Evolutionary conservation across 805 yeast species (phyloP).

Genomic region (Scheffersomyces stipitis): DNA sequence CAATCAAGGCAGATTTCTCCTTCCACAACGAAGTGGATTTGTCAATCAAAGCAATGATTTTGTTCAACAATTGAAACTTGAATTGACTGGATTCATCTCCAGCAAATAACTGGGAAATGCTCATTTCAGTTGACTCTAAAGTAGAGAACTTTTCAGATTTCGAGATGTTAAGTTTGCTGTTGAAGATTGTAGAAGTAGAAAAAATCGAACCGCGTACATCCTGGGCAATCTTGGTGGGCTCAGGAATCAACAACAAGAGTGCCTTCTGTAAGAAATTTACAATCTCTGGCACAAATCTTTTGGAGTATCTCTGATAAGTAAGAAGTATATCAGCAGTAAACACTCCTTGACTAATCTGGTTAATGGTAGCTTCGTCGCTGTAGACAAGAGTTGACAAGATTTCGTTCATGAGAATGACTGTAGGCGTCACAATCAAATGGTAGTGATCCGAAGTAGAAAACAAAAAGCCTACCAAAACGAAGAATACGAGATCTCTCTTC

Average conservation of each 20-base stretch:
- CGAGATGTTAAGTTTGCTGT: constrained; percentile 15
- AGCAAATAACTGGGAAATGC: constrained; percentile 10
- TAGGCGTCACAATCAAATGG: constrained; percentile 87
- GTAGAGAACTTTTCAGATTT: constrained; percentile 13
- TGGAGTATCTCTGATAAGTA: constrained; percentile 75
- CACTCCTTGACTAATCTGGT: constrained; percentile 56
- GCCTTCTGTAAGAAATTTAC: constrained; percentile 56
- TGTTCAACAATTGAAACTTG: constrained; percentile 32
- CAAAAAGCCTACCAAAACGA: constrained; percentile 67
- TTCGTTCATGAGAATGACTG: constrained; percentile 71
- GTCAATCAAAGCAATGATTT: constrained; percentile 32
- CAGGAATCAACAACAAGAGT: constrained; percentile 45
- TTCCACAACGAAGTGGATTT: constrained; percentile 49
- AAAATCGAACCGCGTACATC: constrained; percentile 9
- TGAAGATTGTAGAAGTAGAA: constrained; percentile 8
- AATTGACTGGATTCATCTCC: constrained; percentile 12
- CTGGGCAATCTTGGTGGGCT: constrained; percentile 21
- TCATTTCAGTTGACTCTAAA: constrained; percentile 2
- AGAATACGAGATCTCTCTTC: constrained; percentile 60
- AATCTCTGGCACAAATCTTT: constrained; percentile 82
- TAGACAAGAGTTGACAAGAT: constrained; percentile 38
- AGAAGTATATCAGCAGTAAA: constrained; percentile 64
- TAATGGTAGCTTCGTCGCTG: constrained; percentile 38
- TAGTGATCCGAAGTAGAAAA: constrained; percentile 96
- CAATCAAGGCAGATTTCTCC: constrained; percentile 60